Conservation (phyloP, 176 grass and related monocot species). For the Thinopyrum elongatum region DNA sequence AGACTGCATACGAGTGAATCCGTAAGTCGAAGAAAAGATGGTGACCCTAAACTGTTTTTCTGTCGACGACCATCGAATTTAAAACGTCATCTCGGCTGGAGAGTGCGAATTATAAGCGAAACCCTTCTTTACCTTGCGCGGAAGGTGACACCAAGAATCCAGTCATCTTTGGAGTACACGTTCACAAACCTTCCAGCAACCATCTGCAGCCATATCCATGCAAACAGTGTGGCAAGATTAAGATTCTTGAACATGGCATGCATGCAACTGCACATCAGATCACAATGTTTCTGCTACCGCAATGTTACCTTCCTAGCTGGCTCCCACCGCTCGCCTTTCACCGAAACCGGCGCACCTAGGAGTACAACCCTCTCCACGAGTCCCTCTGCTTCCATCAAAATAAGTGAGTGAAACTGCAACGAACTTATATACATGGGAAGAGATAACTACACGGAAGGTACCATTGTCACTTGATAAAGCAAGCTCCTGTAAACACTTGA, state of each 20-base stretch:
- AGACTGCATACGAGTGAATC: conserved; percentile 45
- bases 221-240: too few species aligned
- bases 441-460: conserved; percentile 29
- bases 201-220: conserved; percentile 47
- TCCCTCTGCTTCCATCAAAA: conserved; percentile 59
- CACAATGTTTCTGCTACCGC: not conserved
- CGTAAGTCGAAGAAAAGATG: not conserved
- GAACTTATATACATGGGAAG: not conserved
- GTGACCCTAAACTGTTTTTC: not conserved
- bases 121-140: conserved; percentile 67
- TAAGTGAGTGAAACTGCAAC: not conserved
- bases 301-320: conserved; percentile 67
- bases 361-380: conserved; percentile 89
- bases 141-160: conserved; percentile 93
- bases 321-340: conserved; percentile 79
- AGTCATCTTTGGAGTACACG: conserved; percentile 86
- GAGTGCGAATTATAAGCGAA: not conserved
- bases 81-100: not conserved
- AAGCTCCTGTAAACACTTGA: conserved; percentile 87
- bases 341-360: conserved; percentile 84
- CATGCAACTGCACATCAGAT: not conserved
- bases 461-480: conserved; percentile 76
- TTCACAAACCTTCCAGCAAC: conserved; percentile 89
- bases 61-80: not conserved
- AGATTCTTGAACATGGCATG: not conserved